A percentile compares a stretch with the other conserved stretches of the same genome.
Conservation (phyloP, 305 asterid genomes). For the Solanum hybrid region DNA sequence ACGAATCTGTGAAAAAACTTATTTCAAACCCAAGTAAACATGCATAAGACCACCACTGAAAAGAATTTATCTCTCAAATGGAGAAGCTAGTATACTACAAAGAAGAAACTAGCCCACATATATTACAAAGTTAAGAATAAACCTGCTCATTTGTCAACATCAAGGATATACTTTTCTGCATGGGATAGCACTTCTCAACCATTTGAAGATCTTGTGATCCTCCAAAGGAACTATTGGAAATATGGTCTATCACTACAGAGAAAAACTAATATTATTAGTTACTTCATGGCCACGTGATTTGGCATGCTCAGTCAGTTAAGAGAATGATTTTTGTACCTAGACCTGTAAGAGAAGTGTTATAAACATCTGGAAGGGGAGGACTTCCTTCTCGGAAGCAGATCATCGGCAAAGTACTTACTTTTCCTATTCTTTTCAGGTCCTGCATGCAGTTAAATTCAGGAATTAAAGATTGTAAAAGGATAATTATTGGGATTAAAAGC, state of each 20-base stretch:
- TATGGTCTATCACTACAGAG: constrained; percentile 46
- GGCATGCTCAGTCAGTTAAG: neutral
- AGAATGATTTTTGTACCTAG: constrained; percentile 39
- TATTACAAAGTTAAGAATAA: constrained; percentile 4
- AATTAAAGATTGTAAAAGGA: constrained; percentile 9
- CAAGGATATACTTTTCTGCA: constrained; percentile 67
- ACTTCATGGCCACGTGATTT: constrained; percentile 2
- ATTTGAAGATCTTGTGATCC: constrained; percentile 53
- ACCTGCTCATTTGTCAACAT: constrained; percentile 84
- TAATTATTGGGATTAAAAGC: neutral
- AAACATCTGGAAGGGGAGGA: constrained; percentile 86
- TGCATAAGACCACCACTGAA: neutral
- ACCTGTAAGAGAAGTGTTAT: constrained; percentile 56
- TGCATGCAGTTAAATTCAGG: constrained; percentile 17
- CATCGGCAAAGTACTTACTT: constrained; percentile 51
- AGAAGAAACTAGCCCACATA: neutral
- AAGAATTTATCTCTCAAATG: neutral
- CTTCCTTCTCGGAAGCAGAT: constrained; percentile 91
- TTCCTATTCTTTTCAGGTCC: constrained; percentile 42
- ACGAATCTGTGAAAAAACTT: constrained; percentile 51
- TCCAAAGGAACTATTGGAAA: constrained; percentile 56
- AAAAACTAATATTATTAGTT: constrained; percentile 8
- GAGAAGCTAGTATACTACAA: neutral
- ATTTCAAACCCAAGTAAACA: neutral
- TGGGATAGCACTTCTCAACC: constrained; percentile 75